A percentile compares a stretch with the other conserved stretches of the same genome.
Conservation (phyloP, 768 basidiomycete species). For the Suillus americanus region DNA sequence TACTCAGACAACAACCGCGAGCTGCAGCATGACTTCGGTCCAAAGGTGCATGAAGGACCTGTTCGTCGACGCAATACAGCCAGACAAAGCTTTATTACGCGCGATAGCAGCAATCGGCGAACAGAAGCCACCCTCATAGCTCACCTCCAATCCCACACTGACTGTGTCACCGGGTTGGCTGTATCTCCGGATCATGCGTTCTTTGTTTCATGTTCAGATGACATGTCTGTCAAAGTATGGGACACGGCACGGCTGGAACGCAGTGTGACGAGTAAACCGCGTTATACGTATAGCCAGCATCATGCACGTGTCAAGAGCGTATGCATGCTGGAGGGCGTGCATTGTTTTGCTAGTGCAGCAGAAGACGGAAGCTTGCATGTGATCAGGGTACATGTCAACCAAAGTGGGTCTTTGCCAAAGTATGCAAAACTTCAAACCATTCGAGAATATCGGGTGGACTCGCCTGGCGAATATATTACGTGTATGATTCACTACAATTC, state of each 20-base stretch:
- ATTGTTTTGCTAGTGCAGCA: constrained; percentile 87
- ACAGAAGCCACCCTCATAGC: constrained; percentile 81
- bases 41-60: constrained; percentile 79
- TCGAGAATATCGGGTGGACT: constrained; percentile 77
- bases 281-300: constrained; percentile 70
- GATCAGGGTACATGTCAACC: constrained; percentile 75
- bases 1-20: constrained; percentile 88
- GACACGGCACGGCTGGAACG: constrained; percentile 90
- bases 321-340: constrained; percentile 81
- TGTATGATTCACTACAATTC: constrained; percentile 81
- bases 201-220: constrained; percentile 92
- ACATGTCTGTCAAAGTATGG: constrained; percentile 93
- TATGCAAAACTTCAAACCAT: constrained; percentile 78
- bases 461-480: constrained; percentile 77
- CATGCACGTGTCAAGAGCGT: constrained; percentile 68
- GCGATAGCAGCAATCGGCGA: constrained; percentile 60
- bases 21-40: constrained; percentile 89
- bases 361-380: constrained; percentile 84
- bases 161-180: constrained; percentile 74
- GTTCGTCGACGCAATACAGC: constrained; percentile 72
- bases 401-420: constrained; percentile 72
- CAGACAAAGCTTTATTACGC: constrained; percentile 63
- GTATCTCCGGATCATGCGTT: constrained; percentile 94
- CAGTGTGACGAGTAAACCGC: constrained; percentile 85
- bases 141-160: constrained; percentile 81